Percentiles rank a stretch among this genome's conserved stretches.
Conservation (phyloP, 768 basidiomycete genomes). For the Macrolepiota albuminosa region DNA sequence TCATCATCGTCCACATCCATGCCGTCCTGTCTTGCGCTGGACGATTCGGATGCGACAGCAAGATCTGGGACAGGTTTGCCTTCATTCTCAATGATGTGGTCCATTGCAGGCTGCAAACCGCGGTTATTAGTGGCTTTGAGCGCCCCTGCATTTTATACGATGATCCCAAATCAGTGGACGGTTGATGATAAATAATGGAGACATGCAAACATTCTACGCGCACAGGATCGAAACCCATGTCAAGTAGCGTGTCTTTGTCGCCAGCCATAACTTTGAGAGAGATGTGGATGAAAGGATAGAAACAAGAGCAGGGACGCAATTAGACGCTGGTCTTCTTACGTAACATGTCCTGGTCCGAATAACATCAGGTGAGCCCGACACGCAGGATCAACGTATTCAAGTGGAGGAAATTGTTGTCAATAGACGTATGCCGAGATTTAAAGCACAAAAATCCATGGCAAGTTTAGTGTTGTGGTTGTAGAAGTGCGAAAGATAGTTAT, state of each 20-base stretch:
- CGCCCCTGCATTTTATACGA: conserved; percentile 58
- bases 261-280: conserved; percentile 33
- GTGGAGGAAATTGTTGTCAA: not conserved
- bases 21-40: conserved; percentile 20
- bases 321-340: conserved; percentile 8
- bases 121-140: conserved; percentile 77
- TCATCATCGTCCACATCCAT: conserved; percentile 69
- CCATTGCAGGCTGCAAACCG: conserved; percentile 90
- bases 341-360: not conserved
- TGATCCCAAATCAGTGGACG: conserved; percentile 6
- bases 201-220: conserved; percentile 75
- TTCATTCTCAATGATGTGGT: conserved; percentile 80
- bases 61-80: conserved; percentile 70
- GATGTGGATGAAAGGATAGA: not conserved
- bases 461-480: not conserved
- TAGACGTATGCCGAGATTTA: not conserved
- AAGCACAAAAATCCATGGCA: not conserved
- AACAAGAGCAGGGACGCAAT: conserved; percentile 1
- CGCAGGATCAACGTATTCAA: not conserved
- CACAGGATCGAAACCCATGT: conserved; percentile 84
- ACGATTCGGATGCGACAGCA: conserved; percentile 33
- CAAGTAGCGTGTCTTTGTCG: conserved; percentile 71
- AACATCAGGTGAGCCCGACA: not conserved
- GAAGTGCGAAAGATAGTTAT: not conserved
- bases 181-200: conserved; percentile 2